A percentile compares a stretch with the other conserved stretches of the same genome.
These are phyloP conservation scores for Russula abietina DNA, from an alignment of 768 basidiomycete genomes.

Conservation along the genomic window DNA sequence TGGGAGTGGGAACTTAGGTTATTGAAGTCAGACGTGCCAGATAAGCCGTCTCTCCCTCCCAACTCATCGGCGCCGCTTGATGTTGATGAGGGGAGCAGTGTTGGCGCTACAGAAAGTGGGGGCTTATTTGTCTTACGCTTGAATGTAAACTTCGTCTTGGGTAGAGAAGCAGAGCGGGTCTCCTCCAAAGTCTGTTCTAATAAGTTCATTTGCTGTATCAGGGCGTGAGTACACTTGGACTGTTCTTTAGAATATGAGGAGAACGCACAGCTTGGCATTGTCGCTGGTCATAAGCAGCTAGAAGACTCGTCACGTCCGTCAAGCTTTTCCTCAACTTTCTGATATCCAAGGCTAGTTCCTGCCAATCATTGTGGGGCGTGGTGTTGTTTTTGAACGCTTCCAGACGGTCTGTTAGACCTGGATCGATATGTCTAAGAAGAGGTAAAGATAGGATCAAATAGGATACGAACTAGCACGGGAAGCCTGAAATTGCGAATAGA, in stretches of 20 bases:
- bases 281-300: conserved; percentile 70
- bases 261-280: conserved; percentile 58
- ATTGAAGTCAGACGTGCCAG: conserved; percentile 30
- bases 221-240: background rate
- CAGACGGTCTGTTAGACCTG: conserved; percentile 48
- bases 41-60: conserved; percentile 15
- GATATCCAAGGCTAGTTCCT: conserved; percentile 28
- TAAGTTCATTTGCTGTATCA: conserved; percentile 54
- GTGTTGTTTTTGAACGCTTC: conserved; percentile 35
- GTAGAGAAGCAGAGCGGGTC: conserved; percentile 39
- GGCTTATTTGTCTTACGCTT: conserved; percentile 41
- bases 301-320: conserved; percentile 53
- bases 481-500: conserved; percentile 46
- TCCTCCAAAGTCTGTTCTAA: conserved; percentile 53
- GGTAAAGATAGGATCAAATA: background rate
- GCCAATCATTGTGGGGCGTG: conserved; percentile 23
- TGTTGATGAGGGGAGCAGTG: background rate
- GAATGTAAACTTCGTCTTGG: conserved; percentile 65
- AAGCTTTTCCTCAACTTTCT: conserved; percentile 58
- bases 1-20: conserved; percentile 42
- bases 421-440: conserved; percentile 6
- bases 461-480: conserved; percentile 44
- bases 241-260: background rate
- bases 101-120: conserved; percentile 1
- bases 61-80: background rate